These are phyloP conservation scores for Leishmania arabica DNA, from an alignment of 208 protist genomes.

Conservation along the genomic window DNA sequence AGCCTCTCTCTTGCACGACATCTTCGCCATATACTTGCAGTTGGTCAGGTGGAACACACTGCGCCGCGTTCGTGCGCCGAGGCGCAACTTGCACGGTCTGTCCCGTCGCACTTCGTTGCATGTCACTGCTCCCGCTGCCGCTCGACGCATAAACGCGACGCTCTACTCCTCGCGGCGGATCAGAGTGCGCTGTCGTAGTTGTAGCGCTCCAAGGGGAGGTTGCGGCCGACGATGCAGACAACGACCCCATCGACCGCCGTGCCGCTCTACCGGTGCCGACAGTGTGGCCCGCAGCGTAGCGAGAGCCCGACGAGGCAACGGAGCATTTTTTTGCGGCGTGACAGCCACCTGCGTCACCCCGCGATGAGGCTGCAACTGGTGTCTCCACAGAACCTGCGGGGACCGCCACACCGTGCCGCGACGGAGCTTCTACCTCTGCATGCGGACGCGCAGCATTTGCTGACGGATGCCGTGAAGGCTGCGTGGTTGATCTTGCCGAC, in stretches of 20 bases:
- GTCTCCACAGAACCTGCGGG: conserved; percentile 3
- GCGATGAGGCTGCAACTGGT: neutral
- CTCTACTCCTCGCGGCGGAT: neutral
- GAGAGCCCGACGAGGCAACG: conserved; percentile 1
- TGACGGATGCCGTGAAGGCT: neutral
- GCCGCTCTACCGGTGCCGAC: neutral
- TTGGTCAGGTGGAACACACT: neutral
- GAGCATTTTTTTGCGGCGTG: neutral
- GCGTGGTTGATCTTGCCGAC: neutral
- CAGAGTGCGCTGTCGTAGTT: neutral
- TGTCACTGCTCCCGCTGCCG: neutral
- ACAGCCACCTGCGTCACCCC: neutral
- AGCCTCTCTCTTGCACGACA: neutral
- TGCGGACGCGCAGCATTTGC: neutral
- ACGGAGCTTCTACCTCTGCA: neutral
- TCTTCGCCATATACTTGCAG: neutral
- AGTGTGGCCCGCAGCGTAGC: neutral
- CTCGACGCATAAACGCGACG: conserved; percentile 6
- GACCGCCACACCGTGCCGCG: neutral
- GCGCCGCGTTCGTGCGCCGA: neutral
- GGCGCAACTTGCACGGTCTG: neutral
- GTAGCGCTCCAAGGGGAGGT: neutral
- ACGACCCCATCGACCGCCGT: neutral
- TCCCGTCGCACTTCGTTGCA: neutral
- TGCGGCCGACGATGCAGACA: neutral